Percentiles rank a stretch among this genome's conserved stretches.
Conservation (phyloP, 208 protist genomes). For the Leptomonas pyrrhocoris region DNA sequence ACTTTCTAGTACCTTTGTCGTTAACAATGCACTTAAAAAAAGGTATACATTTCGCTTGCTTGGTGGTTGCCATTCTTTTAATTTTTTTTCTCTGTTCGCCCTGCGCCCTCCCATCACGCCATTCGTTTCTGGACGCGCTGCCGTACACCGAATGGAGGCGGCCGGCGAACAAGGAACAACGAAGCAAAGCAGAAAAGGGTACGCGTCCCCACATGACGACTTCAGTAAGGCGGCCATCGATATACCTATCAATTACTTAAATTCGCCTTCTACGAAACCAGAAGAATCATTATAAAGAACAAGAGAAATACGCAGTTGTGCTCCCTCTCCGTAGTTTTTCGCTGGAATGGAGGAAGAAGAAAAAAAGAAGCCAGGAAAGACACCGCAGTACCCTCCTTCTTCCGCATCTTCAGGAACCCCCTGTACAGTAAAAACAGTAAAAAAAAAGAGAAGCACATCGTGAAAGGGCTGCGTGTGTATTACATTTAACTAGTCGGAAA, state of each 20-base stretch:
- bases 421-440: not conserved
- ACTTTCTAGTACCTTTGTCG: slow-evolving; percentile 1
- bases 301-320: not conserved
- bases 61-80: not conserved
- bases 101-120: not conserved
- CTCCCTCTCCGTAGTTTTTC: not conserved
- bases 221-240: not conserved
- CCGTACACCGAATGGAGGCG: not conserved
- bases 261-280: slow-evolving; percentile 11
- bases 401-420: not conserved
- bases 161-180: slow-evolving; percentile 4
- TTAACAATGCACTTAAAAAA: slow-evolving; percentile 9
- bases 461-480: slow-evolving; percentile 3
- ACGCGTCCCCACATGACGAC: slow-evolving; percentile 14
- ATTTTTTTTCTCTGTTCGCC: not conserved
- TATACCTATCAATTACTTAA: slow-evolving; percentile 9
- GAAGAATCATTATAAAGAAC: slow-evolving; percentile 14
- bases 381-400: not conserved
- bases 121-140: not conserved
- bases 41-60: slow-evolving; percentile 8
- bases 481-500: slow-evolving; percentile 5
- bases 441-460: not conserved
- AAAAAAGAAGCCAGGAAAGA: not conserved
- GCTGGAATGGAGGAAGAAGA: not conserved
- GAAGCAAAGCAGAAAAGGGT: slow-evolving; percentile 1